Conservation (phyloP, 2,329 filamentous ascomycete genomes). For the Diaporthe sp. region DNA sequence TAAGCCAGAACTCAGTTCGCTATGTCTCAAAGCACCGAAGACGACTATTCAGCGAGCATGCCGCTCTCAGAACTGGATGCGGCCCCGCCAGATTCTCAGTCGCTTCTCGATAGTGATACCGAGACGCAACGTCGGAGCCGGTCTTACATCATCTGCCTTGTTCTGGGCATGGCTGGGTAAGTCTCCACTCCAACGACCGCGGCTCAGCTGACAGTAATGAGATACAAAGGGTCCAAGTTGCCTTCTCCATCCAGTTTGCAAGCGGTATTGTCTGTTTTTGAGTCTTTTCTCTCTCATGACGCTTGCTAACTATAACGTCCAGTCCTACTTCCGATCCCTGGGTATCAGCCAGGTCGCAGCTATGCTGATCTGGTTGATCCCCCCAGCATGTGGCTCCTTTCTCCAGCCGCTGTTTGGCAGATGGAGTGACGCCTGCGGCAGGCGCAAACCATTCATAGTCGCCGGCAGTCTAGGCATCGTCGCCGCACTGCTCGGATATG, state of each 20-base stretch:
- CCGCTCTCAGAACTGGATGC: background rate
- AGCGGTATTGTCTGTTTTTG: background rate
- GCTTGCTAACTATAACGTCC: background rate
- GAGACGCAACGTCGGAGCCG: background rate
- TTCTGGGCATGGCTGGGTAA: background rate
- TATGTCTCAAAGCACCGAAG: background rate
- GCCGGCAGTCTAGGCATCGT: background rate
- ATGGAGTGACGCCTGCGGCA: background rate
- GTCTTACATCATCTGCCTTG: background rate
- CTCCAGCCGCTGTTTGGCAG: background rate
- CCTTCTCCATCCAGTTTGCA: background rate
- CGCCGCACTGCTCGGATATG: background rate
- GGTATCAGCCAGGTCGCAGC: background rate
- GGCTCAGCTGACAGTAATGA: background rate
- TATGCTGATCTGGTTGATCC: background rate
- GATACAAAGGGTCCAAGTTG: background rate
- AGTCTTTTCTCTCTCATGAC: background rate
- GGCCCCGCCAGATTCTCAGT: background rate
- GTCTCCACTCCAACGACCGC: background rate
- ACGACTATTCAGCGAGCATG: background rate
- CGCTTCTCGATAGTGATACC: background rate
- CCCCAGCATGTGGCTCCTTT: background rate
- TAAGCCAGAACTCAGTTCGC: background rate
- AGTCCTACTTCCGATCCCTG: background rate
- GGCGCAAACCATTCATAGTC: background rate